Base-by-base conservation (phyloP, 805 yeast species). In the Starmerella floris region DNA sequence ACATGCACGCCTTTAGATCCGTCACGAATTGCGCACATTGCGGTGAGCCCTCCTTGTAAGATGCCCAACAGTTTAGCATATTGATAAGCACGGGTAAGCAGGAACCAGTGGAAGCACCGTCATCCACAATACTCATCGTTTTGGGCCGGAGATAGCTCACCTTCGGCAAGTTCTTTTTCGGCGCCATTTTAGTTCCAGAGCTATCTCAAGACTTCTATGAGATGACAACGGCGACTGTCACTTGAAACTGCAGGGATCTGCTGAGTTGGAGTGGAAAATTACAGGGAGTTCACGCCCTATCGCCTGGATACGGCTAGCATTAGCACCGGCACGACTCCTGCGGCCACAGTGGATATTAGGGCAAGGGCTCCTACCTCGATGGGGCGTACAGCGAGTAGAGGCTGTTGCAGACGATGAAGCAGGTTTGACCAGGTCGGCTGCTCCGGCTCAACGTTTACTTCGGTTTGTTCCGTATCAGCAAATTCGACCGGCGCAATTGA, bases 11-110 rank as follows among this genome's bases (percentile, higher is more conserved):
- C 56, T 83, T 83, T 58, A 85, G 70, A 47, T 82, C 83, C 30
- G 31, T 37, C 25, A 46, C 51, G 19, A 39, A 42, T 28, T 62
- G 59, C 56, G 79, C 93, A 63, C 97, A 87, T 37, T 65, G 69
- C 10, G 69, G 64, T 20, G 79, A 66, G 46, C 91, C 87, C 61
- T 84, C 94, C 38, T 93, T 88, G 63, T 83, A 82, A 21, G 95
- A 82, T 2, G 95, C 93, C 97, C 97, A 87, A 65, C 97, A 87
- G 68, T 81, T 83, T 53, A 87, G 67, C 60, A 87, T 69, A 37
- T 83, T 78, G 1, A 91, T 77, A 87, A 87, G 82, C 50, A 80
- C 64, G 43, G 83, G 84, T 46, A 76, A 61, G 61, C 95, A 85
- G 44, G 83, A 76, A 52, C 50, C 55, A 25, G 37, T 28, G 23